Evolutionary conservation across 2,329 filamentous ascomycete genomes (phyloP), one percentile per base, ranked within the genome.

Genomic region (Colletotrichum siamense): DNA sequence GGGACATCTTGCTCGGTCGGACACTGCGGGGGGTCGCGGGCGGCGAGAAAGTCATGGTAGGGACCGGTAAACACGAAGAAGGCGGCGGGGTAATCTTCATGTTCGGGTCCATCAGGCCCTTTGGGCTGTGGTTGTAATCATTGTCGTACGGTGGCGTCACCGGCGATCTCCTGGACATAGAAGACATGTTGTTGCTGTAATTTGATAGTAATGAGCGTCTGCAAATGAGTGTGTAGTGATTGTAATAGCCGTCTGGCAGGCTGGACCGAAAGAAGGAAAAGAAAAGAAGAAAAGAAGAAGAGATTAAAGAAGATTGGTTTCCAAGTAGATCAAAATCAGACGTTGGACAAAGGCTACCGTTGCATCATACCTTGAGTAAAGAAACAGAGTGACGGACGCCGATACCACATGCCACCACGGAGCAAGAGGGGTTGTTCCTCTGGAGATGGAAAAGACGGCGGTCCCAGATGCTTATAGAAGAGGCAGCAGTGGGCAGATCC

Each of bases 1-100:
- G 52, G 10, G 81, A 79, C 13, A 82, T 64, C 18, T 79, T 77
- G 24, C 81, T 79, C 10, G 76, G 70, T 7, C 78, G 80, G 10
- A 69, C 52, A 18, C 77, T 72, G 24, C 76, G 78, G 6, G 79
- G 77, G 5, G 75, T 79, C 10, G 81, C 79, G 3, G 82, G 81
- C 24, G 82, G 81, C 10, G 81, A 82, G 62, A 80, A 36, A 4
- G 64, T 71, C 63, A 73, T 70, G 57, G 66, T 57, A 13, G 77
- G 70, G 18, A 76, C 70, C 0, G 70, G 70, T 7, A 65, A 44
- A 10, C 39, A 49, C 5, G 59, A 22, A 22, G 73, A 73, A 1
- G 63, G 18, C 6, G 73, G 70, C 6, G 73, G 70, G 16, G 39
- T 69, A 18, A 36, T 52, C 15, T 36, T 73, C 49, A 61, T 8